A percentile compares a stretch with the other conserved stretches of the same genome.
Conservation (phyloP, 352 stramenopile genomes). For the Phytophthora tubulina region DNA sequence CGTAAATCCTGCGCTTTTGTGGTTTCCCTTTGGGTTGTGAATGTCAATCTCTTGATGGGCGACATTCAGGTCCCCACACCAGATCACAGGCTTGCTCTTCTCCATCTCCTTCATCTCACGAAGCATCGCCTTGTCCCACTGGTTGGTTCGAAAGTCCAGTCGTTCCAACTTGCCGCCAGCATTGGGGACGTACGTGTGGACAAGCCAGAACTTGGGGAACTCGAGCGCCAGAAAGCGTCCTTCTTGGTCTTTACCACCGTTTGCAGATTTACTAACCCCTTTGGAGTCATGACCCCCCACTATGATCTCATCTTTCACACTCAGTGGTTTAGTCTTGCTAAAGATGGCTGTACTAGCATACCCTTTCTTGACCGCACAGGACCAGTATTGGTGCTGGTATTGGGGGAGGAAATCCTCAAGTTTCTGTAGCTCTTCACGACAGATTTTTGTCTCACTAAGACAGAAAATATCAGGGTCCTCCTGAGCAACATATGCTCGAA, state of each 20-base stretch:
- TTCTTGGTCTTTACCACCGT: constrained; percentile 70
- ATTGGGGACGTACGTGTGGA: constrained; percentile 91
- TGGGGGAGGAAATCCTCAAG: constrained; percentile 79
- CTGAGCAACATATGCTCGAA: constrained; percentile 79
- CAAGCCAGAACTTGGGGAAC: constrained; percentile 80
- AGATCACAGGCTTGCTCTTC: constrained; percentile 81
- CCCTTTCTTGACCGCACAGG: constrained; percentile 80
- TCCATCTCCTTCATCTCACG: constrained; percentile 76
- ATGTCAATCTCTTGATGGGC: constrained; percentile 91
- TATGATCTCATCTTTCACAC: constrained; percentile 73
- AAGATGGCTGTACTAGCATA: constrained; percentile 82
- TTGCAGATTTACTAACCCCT: constrained; percentile 21
- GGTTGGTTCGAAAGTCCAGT: constrained; percentile 71
- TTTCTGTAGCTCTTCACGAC: constrained; percentile 73
- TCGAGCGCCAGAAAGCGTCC: constrained; percentile 84
- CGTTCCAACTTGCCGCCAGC: constrained; percentile 77
- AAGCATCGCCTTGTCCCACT: constrained; percentile 85
- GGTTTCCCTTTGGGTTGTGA: constrained; percentile 86
- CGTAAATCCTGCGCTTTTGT: constrained; percentile 81
- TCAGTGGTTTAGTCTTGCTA: constrained; percentile 78
- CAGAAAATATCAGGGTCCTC: constrained; percentile 87
- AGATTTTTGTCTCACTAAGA: constrained; percentile 90
- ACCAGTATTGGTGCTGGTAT: constrained; percentile 84
- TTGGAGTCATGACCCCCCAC: constrained; percentile 52
- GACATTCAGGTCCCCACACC: constrained; percentile 89